Conservation (phyloP, 768 basidiomycete species). For the Mycena indigotica region DNA sequence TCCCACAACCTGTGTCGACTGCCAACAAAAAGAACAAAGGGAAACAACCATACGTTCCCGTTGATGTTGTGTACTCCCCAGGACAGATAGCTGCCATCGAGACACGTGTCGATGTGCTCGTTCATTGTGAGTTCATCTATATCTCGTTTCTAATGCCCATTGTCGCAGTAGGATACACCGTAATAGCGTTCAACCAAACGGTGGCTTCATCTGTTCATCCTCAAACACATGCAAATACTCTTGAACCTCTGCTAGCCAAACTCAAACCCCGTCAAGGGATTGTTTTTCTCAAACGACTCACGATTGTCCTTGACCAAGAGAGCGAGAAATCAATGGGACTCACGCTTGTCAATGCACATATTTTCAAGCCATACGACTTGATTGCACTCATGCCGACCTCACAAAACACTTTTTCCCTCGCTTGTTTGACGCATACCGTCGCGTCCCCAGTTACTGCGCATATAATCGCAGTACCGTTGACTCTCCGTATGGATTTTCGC, state of each 20-base stretch:
- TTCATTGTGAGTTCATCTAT: conserved; percentile 60
- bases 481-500: conserved; percentile 74
- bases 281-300: conserved; percentile 72
- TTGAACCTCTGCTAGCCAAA: conserved; percentile 60
- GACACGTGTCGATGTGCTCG: conserved; percentile 64
- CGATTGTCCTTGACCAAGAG: conserved; percentile 78
- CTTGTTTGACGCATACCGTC: conserved; percentile 77
- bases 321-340: conserved; percentile 87
- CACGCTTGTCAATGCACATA: conserved; percentile 64
- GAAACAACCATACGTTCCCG: conserved; percentile 45
- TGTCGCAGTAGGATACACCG: conserved; percentile 79
- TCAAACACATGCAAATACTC: conserved; percentile 65
- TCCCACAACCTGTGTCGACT: conserved; percentile 27
- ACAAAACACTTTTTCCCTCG: conserved; percentile 68
- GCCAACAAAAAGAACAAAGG: conserved; percentile 59
- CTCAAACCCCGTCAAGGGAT: conserved; percentile 61
- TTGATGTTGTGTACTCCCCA: conserved; percentile 45
- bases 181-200: conserved; percentile 76
- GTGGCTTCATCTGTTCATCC: conserved; percentile 72
- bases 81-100: conserved; percentile 63
- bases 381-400: conserved; percentile 78
- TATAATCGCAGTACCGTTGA: conserved; percentile 78
- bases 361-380: conserved; percentile 73
- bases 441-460: conserved; percentile 80
- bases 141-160: conserved; percentile 9